These are phyloP conservation scores for Suillus paluster DNA, from an alignment of 768 basidiomycete genomes.

Conservation along the genomic window DNA sequence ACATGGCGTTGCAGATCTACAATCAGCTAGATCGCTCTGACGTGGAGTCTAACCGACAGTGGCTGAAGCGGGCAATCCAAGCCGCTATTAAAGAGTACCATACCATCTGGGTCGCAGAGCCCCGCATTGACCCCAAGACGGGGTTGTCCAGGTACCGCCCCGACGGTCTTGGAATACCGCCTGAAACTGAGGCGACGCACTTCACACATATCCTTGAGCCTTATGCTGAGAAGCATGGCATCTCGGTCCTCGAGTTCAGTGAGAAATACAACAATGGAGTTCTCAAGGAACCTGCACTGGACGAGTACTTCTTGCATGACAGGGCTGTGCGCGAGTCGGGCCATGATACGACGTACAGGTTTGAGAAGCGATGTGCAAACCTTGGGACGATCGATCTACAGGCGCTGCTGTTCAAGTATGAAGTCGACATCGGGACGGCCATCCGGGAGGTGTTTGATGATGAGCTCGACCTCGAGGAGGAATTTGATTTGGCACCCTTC, in stretches of 20 bases:
- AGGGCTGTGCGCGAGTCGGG: constrained; percentile 96
- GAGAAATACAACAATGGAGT: constrained; percentile 91
- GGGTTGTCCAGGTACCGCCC: constrained; percentile 95
- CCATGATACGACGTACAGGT: constrained; percentile 95
- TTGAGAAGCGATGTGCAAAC: constrained; percentile 97
- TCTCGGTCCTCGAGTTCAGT: constrained; percentile 95
- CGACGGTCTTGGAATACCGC: constrained; percentile 93
- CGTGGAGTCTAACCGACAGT: constrained; percentile 73
- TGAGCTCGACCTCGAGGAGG: constrained; percentile 88
- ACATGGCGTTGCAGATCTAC: constrained; percentile 98
- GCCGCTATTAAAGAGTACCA: constrained; percentile 99
- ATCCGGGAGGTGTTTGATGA: constrained; percentile 96
- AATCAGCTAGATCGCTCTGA: constrained; percentile 92
- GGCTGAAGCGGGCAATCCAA: constrained; percentile 95
- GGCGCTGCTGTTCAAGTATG: constrained; percentile 96
- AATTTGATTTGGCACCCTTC: constrained; percentile 90
- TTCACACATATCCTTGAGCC: constrained; percentile 98
- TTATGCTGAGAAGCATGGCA: constrained; percentile 87
- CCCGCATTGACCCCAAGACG: constrained; percentile 92
- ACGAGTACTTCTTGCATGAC: constrained; percentile 98
- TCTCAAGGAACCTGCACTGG: constrained; percentile 84
- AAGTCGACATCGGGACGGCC: constrained; percentile 97
- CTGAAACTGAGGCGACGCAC: constrained; percentile 98
- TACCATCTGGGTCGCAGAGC: constrained; percentile 94
- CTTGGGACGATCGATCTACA: constrained; percentile 96